These are phyloP conservation scores for Saccharomyces uvarum DNA, from an alignment of 1,139 yeast species.

Conservation along the genomic window DNA sequence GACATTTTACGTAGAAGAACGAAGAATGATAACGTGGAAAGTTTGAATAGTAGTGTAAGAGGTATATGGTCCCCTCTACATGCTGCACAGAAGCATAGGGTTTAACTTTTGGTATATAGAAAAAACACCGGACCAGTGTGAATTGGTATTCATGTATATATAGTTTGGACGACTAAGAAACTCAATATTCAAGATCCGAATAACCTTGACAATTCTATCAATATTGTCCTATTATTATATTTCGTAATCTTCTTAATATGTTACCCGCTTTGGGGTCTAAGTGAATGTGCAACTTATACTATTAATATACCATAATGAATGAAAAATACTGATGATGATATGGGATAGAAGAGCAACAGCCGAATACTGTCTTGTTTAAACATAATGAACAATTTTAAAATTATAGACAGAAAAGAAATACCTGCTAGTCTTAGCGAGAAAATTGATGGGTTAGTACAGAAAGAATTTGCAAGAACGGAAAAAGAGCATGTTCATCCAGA, in stretches of 20 bases:
- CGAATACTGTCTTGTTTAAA: neutral
- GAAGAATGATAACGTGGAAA: constrained; percentile 67
- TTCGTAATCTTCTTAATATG: too few species aligned
- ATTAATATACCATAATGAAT: neutral
- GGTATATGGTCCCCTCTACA: constrained; percentile 98
- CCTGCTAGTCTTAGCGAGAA: neutral
- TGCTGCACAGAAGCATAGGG: constrained; percentile 59
- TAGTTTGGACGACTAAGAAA: neutral
- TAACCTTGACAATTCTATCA: too few species aligned
- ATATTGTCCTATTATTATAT: too few species aligned
- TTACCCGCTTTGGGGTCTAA: neutral
- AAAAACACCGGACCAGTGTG: neutral
- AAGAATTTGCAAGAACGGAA: constrained; percentile 8
- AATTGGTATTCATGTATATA: neutral
- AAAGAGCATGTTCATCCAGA: constrained; percentile 15
- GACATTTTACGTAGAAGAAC: constrained; percentile 50
- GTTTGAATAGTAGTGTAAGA: constrained; percentile 77
- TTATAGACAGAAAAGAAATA: neutral
- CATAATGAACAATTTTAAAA: neutral
- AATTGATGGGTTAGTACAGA: constrained; percentile 9
- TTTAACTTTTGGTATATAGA: constrained; percentile 33
- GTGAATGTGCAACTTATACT: neutral
- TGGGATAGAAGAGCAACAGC: neutral
- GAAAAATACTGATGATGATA: too few species aligned
- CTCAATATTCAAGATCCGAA: neutral